Conservation (phyloP, 2,329 filamentous ascomycete species). For the Nectriaceae sp. region DNA sequence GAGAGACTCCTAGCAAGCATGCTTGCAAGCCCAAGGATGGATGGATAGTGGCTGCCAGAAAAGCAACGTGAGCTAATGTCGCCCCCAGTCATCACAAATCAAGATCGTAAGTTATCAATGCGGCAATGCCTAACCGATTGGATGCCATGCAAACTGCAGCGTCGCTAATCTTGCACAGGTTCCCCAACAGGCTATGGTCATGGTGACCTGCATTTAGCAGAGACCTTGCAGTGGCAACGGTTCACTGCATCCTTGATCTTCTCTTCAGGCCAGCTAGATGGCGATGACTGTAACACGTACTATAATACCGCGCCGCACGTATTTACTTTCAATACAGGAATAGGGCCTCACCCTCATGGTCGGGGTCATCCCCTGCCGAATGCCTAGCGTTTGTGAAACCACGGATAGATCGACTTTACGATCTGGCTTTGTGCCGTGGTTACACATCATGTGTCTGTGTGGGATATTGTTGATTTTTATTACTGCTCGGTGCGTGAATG, state of each 20-base stretch:
- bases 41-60: constrained; percentile 17
- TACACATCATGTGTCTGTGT: neutral
- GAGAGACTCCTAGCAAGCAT: constrained; percentile 13
- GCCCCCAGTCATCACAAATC: constrained; percentile 17
- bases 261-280: constrained; percentile 1
- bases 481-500: too few relatives aligned
- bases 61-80: constrained; percentile 17
- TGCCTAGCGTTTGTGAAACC: neutral
- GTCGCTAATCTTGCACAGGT: constrained; percentile 29
- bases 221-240: constrained; percentile 18
- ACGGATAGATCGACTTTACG: neutral
- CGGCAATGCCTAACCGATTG: constrained; percentile 25
- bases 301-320: neutral
- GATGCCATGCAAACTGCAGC: constrained; percentile 19
- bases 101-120: constrained; percentile 27
- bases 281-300: neutral
- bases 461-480: neutral
- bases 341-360: constrained; percentile 1
- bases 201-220: constrained; percentile 24
- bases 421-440: neutral
- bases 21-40: constrained; percentile 22
- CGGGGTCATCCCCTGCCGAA: neutral
- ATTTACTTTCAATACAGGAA: neutral
- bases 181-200: constrained; percentile 17
- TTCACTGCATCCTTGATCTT: constrained; percentile 14